A percentile compares a stretch with the other conserved stretches of the same genome.
Conservation (phyloP, 805 yeast genomes). For the Torulaspora maleeae region DNA sequence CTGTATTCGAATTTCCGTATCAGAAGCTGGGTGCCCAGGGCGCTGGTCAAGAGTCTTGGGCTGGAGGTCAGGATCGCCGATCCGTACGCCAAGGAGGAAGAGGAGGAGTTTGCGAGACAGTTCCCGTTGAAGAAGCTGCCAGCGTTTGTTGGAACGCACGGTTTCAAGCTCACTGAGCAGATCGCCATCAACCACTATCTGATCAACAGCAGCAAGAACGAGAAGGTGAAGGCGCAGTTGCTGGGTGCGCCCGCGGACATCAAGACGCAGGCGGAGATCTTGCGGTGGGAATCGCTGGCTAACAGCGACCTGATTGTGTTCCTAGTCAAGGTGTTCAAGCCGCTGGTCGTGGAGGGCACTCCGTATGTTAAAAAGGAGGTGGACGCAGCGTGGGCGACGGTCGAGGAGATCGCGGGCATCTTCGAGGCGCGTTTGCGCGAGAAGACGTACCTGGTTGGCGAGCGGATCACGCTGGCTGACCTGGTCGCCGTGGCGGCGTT, state of each 20-base stretch:
- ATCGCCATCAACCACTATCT: conserved; percentile 59
- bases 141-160: conserved; percentile 65
- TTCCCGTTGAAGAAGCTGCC: conserved; percentile 69
- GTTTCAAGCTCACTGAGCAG: conserved; percentile 65
- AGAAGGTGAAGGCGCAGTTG: conserved; percentile 40
- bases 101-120: conserved; percentile 41
- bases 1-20: conserved; percentile 45
- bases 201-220: conserved; percentile 36
- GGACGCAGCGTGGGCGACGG: conserved; percentile 41
- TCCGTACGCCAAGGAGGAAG: conserved; percentile 25
- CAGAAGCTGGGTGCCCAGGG: conserved; percentile 42
- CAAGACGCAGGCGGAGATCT: conserved; percentile 45
- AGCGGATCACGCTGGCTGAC: conserved; percentile 47
- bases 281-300: conserved; percentile 74
- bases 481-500: conserved; percentile 20
- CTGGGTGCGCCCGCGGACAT: conserved; percentile 44
- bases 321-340: conserved; percentile 48
- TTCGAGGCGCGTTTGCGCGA: conserved; percentile 56
- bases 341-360: conserved; percentile 63
- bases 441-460: conserved; percentile 72
- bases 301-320: conserved; percentile 59
- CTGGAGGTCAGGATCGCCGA: conserved; percentile 51
- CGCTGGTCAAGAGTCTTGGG: conserved; percentile 53
- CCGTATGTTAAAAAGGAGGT: conserved; percentile 78
- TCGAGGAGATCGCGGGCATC: conserved; percentile 40